A percentile compares a stretch with the other conserved stretches of the same genome.
Evolutionary conservation across 805 yeast species (phyloP).

Genomic region (Teunomyces cretensis): DNA sequence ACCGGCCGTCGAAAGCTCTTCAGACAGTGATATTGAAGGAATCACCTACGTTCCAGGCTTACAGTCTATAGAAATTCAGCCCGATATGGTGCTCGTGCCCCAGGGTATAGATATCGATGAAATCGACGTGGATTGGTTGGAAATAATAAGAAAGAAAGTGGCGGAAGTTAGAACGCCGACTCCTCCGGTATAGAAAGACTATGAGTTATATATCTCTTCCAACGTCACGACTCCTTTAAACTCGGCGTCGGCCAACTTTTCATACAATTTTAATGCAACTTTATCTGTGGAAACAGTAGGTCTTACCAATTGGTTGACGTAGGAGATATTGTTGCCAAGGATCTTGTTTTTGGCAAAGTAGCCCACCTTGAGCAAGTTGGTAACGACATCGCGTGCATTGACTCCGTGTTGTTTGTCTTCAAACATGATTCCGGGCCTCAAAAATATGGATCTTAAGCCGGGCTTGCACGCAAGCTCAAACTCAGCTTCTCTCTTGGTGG

Average conservation of each 20-base stretch:
- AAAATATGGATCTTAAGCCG: slow-evolving; percentile 55
- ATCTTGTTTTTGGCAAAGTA: slow-evolving; percentile 44
- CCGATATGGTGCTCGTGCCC: slow-evolving; percentile 20
- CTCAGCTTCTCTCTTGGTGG: slow-evolving; percentile 79
- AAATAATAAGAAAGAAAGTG: slow-evolving; percentile 4
- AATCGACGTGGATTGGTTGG: slow-evolving; percentile 28
- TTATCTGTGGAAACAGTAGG: slow-evolving; percentile 67
- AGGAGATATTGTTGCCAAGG: slow-evolving; percentile 35
- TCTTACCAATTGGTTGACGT: slow-evolving; percentile 49
- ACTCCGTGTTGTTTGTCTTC: slow-evolving; percentile 44
- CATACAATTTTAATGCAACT: slow-evolving; percentile 61
- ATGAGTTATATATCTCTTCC: slow-evolving; percentile 41
- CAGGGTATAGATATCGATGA: slow-evolving; percentile 21
- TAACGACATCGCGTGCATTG: slow-evolving; percentile 43
- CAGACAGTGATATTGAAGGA: slow-evolving; percentile 7
- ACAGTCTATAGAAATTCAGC: slow-evolving; percentile 17
- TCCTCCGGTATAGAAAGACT: not conserved
- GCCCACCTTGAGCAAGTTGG: slow-evolving; percentile 41
- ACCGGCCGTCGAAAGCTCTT: not conserved
- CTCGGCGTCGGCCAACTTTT: slow-evolving; percentile 49
- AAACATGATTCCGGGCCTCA: slow-evolving; percentile 85
- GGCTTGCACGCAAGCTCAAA: slow-evolving; percentile 46
- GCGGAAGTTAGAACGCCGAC: not conserved
- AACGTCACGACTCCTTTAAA: slow-evolving; percentile 60
- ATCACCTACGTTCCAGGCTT: slow-evolving; percentile 14